A percentile compares a stretch with the other conserved stretches of the same genome.
phyloP scores from a whole-genome alignment of 306 rosid species.

The Glycyrrhiza uralensis region DNA sequence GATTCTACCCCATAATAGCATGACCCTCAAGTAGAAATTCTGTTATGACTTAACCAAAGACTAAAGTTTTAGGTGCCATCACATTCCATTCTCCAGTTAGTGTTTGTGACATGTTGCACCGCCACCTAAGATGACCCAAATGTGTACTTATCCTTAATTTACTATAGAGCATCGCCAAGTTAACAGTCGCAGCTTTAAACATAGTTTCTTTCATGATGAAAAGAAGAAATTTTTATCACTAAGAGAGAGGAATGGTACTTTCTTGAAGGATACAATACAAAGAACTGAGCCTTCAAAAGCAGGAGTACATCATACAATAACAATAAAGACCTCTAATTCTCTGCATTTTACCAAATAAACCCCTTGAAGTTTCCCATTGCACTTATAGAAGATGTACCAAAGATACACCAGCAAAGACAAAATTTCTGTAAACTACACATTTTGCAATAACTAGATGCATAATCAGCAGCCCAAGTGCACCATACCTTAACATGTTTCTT shows the following conservation, averaged over 20 bases:
- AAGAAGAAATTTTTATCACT: background rate
- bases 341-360: background rate
- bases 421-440: background rate
- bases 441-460: slow-evolving; percentile 11
- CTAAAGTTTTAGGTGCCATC: background rate
- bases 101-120: background rate
- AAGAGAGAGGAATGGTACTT: background rate
- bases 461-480: background rate
- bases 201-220: background rate
- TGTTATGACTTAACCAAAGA: background rate
- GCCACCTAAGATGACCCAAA: background rate
- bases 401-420: background rate
- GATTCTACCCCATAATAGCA: background rate
- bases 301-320: background rate
- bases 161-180: background rate
- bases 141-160: background rate
- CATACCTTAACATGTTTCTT: background rate
- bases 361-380: background rate
- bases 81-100: background rate
- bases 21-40: background rate
- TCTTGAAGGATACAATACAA: background rate
- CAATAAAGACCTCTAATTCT: background rate
- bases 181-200: background rate
- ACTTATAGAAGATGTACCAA: slow-evolving; percentile 9
- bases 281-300: background rate